These are phyloP conservation scores for Sphaerulina vaccinii DNA, from an alignment of 2,329 filamentous ascomycete species.

Conservation along the genomic window DNA sequence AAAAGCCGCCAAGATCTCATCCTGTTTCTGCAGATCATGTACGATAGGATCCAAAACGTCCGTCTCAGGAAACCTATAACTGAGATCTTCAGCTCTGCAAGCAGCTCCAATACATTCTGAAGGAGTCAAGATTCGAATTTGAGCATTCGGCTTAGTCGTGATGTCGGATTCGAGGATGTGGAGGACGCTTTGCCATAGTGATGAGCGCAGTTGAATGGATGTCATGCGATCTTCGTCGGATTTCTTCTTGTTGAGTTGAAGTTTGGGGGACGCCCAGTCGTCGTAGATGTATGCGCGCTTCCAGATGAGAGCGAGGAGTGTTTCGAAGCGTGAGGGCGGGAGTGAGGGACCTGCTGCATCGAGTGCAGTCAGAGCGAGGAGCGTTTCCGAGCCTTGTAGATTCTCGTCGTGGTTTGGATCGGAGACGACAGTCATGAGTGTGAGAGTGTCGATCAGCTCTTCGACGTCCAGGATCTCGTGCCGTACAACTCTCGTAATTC, in stretches of 20 bases:
- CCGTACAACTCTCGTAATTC: constrained; percentile 66
- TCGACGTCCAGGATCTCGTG: constrained; percentile 64
- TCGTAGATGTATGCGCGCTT: constrained; percentile 80
- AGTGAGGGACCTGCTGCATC: constrained; percentile 53
- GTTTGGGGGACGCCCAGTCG: constrained; percentile 70
- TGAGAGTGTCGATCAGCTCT: constrained; percentile 71
- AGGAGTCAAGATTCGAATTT: constrained; percentile 30
- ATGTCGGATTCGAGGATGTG: constrained; percentile 22
- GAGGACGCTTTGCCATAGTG: constrained; percentile 50
- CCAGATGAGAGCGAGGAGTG: constrained; percentile 70
- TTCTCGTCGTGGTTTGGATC: constrained; percentile 50
- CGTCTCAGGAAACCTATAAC: constrained; percentile 51
- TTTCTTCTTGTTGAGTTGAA: constrained; percentile 47
- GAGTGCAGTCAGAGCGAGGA: constrained; percentile 64
- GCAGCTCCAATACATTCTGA: constrained; percentile 52
- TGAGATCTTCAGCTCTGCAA: constrained; percentile 59
- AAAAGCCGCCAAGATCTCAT: constrained; percentile 62
- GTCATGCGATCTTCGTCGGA: constrained; percentile 67
- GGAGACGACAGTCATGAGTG: constrained; percentile 62
- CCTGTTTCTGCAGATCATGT: constrained; percentile 71
- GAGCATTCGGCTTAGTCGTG: constrained; percentile 13
- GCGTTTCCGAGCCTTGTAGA: constrained; percentile 63
- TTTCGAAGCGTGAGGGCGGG: constrained; percentile 56
- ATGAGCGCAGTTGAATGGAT: constrained; percentile 49
- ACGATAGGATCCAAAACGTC: constrained; percentile 66